Conservation (phyloP, 75 land plant species). For the Picea glauca region DNA sequence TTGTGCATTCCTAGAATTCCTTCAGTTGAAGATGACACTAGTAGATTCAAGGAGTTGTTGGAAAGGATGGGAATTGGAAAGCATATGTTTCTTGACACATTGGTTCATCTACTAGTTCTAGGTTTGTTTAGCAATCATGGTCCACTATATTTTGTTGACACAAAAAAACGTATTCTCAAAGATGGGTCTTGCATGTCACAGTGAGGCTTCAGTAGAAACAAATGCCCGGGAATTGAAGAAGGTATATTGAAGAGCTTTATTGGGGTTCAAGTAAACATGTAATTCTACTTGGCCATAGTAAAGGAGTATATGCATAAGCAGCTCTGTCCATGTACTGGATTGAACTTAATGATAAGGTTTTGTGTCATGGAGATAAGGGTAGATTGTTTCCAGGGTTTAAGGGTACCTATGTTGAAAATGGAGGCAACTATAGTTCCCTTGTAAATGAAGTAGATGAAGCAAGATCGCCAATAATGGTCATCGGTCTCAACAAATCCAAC, state of each 20-base stretch:
- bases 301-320: constrained; percentile 98
- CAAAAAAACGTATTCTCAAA: constrained; percentile 81
- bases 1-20: constrained; percentile 56
- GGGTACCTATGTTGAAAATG: no score
- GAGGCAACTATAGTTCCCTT: no score
- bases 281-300: constrained; percentile 93
- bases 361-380: no score
- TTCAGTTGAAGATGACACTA: constrained; percentile 87
- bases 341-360: constrained; percentile 86
- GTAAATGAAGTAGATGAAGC: no score
- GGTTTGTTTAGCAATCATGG: constrained; percentile 99
- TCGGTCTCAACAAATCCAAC: constrained; percentile 41
- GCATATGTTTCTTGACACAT: constrained; percentile 76
- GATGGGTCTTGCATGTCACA: constrained; percentile 92
- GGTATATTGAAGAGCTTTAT: constrained; percentile 85
- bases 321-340: constrained; percentile 92
- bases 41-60: constrained; percentile 66
- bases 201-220: constrained; percentile 97
- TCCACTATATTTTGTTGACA: constrained; percentile 85
- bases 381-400: no score
- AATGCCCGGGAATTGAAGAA: constrained; percentile 95
- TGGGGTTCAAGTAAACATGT: constrained; percentile 86
- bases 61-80: constrained; percentile 73
- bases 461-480: no score
- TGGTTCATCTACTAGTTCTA: constrained; percentile 88